Conservation (phyloP, 495 filamentous ascomycete genomes). For the Penicillium goetzii region DNA sequence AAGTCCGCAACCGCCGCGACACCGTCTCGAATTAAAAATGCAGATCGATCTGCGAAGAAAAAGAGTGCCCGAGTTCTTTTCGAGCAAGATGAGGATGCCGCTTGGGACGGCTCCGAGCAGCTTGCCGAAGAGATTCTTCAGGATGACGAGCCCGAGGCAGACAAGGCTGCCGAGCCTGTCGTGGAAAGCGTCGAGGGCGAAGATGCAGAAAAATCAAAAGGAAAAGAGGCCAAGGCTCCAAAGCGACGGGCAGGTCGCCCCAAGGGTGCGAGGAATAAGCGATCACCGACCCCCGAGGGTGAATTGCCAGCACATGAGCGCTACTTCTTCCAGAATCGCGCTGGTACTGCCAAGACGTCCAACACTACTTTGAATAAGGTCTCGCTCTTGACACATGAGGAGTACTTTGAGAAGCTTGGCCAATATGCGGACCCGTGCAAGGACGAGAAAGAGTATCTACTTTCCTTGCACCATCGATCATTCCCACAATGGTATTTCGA, state of each 20-base stretch:
- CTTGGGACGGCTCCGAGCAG: conserved; percentile 72
- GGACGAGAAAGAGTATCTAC: conserved; percentile 69
- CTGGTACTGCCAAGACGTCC: conserved; percentile 79
- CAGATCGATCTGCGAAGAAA: conserved; percentile 80
- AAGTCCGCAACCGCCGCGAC: conserved; percentile 42
- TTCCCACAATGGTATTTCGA: conserved; percentile 96
- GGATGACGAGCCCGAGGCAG: conserved; percentile 40
- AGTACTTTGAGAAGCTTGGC: conserved; percentile 77
- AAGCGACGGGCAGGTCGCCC: conserved; percentile 63
- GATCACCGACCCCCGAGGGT: conserved; percentile 76
- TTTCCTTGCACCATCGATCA: conserved; percentile 73
- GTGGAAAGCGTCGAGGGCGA: conserved; percentile 43
- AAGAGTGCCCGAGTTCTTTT: conserved; percentile 80
- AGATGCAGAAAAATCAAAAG: conserved; percentile 35
- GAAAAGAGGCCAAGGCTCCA: conserved; percentile 45
- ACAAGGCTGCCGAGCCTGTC: conserved; percentile 45
- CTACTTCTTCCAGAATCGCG: conserved; percentile 91
- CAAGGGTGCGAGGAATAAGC: conserved; percentile 64
- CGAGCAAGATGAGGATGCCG: conserved; percentile 72
- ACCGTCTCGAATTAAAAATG: conserved; percentile 64
- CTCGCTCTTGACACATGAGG: conserved; percentile 80
- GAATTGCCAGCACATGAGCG: conserved; percentile 84
- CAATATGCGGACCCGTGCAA: conserved; percentile 72
- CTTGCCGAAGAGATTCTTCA: conserved; percentile 74
- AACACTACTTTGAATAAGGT: conserved; percentile 80